These are phyloP conservation scores for Diplodia mutila DNA, from an alignment of 2,329 filamentous ascomycete species.

Conservation along the genomic window DNA sequence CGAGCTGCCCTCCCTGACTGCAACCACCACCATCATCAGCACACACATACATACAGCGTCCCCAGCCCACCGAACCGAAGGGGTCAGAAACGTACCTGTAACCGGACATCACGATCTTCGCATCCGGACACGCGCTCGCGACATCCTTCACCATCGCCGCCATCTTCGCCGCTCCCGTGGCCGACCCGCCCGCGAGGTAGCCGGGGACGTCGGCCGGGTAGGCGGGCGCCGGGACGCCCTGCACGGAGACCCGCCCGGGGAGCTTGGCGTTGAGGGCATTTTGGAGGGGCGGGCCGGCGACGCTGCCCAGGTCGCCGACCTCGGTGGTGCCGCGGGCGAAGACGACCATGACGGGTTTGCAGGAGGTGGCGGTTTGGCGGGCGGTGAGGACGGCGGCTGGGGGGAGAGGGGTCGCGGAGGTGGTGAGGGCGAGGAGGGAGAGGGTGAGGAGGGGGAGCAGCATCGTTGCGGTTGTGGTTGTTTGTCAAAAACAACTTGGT, in stretches of 20 bases:
- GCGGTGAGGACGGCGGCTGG: not conserved
- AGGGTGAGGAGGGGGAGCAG: too few relatives aligned
- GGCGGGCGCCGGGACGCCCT: slow-evolving; percentile 52
- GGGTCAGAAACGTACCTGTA: slow-evolving; percentile 50
- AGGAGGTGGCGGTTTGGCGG: slow-evolving; percentile 30
- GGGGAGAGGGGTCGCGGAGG: not conserved
- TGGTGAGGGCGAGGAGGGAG: not conserved
- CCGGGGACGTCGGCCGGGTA: slow-evolving; percentile 53
- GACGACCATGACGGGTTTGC: slow-evolving; percentile 56
- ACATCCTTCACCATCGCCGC: slow-evolving; percentile 45
- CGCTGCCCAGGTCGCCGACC: slow-evolving; percentile 55
- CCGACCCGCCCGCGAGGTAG: slow-evolving; percentile 53
- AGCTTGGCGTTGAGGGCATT: slow-evolving; percentile 48
- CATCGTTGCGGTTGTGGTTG: too few relatives aligned
- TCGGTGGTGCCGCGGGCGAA: slow-evolving; percentile 61
- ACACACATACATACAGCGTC: not conserved
- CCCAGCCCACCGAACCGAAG: too few relatives aligned
- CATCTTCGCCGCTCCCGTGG: slow-evolving; percentile 51
- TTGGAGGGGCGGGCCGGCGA: slow-evolving; percentile 58
- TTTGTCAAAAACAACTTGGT: too few relatives aligned
- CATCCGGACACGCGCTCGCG: slow-evolving; percentile 49
- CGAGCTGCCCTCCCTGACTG: slow-evolving; percentile 47
- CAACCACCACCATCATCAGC: not conserved
- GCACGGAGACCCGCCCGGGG: slow-evolving; percentile 51
- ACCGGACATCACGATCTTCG: slow-evolving; percentile 52